Conservation (phyloP, 495 filamentous ascomycete genomes). For the Xylaria scruposa region DNA sequence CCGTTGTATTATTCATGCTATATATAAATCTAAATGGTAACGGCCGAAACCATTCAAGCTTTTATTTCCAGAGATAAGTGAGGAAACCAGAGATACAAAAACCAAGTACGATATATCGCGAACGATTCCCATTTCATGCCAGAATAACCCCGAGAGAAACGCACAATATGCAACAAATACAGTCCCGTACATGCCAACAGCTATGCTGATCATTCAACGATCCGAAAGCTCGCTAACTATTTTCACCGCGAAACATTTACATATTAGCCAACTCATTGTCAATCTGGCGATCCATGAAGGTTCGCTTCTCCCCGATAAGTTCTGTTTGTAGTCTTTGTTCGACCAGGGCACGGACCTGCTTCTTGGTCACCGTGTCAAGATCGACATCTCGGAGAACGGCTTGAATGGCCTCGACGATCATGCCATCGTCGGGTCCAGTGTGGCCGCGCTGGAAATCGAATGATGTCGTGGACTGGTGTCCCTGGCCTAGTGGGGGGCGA, state of each 20-base stretch:
- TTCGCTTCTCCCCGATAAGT: constrained; percentile 77
- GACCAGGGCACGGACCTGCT: constrained; percentile 89
- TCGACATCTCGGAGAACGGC: constrained; percentile 86
- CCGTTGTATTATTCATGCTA: constrained; percentile 29
- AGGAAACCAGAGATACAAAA: constrained; percentile 22
- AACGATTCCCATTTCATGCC: constrained; percentile 27
- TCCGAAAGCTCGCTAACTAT: background rate
- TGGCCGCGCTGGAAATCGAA: constrained; percentile 77
- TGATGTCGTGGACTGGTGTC: constrained; percentile 67
- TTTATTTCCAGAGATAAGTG: constrained; percentile 17
- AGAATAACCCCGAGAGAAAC: constrained; percentile 15
- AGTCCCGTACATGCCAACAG: constrained; percentile 25
- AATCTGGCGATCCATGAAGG: constrained; percentile 89
- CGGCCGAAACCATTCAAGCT: constrained; percentile 18
- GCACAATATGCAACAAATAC: constrained; percentile 28
- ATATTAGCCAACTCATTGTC: constrained; percentile 94
- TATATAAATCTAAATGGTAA: constrained; percentile 20
- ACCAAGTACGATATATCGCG: constrained; percentile 25
- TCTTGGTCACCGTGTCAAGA: constrained; percentile 95
- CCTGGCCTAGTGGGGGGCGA: constrained; percentile 51
- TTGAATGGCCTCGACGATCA: constrained; percentile 84
- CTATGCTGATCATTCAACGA: background rate
- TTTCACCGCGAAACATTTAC: constrained; percentile 56
- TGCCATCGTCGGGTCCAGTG: constrained; percentile 73
- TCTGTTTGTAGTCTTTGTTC: constrained; percentile 92